These are phyloP conservation scores for Talaromyces nanjingensis DNA, from an alignment of 495 filamentous ascomycete species.

Conservation along the genomic window DNA sequence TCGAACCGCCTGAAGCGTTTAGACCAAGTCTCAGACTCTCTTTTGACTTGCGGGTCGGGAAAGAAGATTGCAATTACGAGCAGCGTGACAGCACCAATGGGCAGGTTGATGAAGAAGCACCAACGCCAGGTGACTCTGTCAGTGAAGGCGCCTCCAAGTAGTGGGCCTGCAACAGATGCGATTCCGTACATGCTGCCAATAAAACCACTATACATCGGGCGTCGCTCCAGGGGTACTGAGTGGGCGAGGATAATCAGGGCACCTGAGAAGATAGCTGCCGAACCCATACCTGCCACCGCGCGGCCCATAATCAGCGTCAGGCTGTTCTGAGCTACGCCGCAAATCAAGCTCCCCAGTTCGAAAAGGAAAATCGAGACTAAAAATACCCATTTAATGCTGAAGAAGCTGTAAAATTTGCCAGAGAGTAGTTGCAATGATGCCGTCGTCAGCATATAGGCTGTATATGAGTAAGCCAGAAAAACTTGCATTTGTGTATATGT, in stretches of 20 bases:
- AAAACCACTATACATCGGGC: slow-evolving; percentile 18
- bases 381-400: slow-evolving; percentile 66
- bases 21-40: slow-evolving; percentile 13
- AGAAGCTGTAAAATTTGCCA: slow-evolving; percentile 75
- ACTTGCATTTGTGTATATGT: not conserved
- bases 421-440: slow-evolving; percentile 65
- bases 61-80: slow-evolving; percentile 27
- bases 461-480: not conserved
- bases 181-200: slow-evolving; percentile 30
- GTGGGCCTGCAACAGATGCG: slow-evolving; percentile 25
- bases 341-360: slow-evolving; percentile 74
- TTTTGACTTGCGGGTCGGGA: slow-evolving; percentile 9
- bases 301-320: slow-evolving; percentile 59
- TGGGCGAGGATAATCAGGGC: slow-evolving; percentile 64
- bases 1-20: slow-evolving; percentile 27
- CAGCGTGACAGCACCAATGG: slow-evolving; percentile 28
- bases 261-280: slow-evolving; percentile 69
- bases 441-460: slow-evolving; percentile 61
- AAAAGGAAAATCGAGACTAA: slow-evolving; percentile 64
- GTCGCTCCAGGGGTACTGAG: slow-evolving; percentile 53
- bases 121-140: slow-evolving; percentile 38
- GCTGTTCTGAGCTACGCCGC: slow-evolving; percentile 61
- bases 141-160: slow-evolving; percentile 43
- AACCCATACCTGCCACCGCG: slow-evolving; percentile 66
- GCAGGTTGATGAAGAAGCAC: slow-evolving; percentile 47